Evolutionary conservation across 129 eudicot genomes (phyloP), one percentile per base, ranked within the genome.

Genomic region (Arctium lappa): DNA sequence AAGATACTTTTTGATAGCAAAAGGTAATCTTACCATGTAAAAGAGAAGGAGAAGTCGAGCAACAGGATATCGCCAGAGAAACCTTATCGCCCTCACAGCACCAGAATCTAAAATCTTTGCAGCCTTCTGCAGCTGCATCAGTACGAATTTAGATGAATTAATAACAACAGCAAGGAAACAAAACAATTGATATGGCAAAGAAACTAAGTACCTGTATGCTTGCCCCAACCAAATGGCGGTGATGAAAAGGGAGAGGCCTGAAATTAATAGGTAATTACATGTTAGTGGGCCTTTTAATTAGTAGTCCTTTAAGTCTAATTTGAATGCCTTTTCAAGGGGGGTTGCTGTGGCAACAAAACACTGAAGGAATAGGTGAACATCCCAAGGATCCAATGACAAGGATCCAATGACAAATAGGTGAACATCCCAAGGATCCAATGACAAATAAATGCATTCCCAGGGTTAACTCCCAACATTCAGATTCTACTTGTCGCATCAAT

Each of bases 181-280:
- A 80, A 69, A 42, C 50, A 75, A 75, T 34, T 40, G 29, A 60
- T 48, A 53, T 16, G n/a, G 40, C 4, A 76, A 39, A 46, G 46
- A 73, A 81, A 81, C 78, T 71, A 85, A 53, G 27, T 76, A 92
- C 99, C 99, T 96, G 98, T 40, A 90, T 85, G 87, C 92, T 90
- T 73, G 99, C 98, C 76, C 90, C 98, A 80, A 76, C 96, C 90
- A 93, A 86, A 75, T 96, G 99, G 73, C 99, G 95, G 68, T 96
- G 97, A 90, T 93, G 91, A 86, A 96, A 89, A 38, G 98, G 98
- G 36, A 93, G 99, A 89, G 97, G 97, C 94, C 99, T 96, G 91
- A 33, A 89, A 83, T 81, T 36, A 72, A 66, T 53, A 31, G 29
- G 70, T 68, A 46, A 46, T 27, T 72, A 13, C 11, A 72, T 42